A percentile compares a stretch with the other conserved stretches of the same genome.
These are phyloP conservation scores for Pseudocercospora fijiensis DNA, from an alignment of 2,329 filamentous ascomycete genomes.

Conservation along the genomic window DNA sequence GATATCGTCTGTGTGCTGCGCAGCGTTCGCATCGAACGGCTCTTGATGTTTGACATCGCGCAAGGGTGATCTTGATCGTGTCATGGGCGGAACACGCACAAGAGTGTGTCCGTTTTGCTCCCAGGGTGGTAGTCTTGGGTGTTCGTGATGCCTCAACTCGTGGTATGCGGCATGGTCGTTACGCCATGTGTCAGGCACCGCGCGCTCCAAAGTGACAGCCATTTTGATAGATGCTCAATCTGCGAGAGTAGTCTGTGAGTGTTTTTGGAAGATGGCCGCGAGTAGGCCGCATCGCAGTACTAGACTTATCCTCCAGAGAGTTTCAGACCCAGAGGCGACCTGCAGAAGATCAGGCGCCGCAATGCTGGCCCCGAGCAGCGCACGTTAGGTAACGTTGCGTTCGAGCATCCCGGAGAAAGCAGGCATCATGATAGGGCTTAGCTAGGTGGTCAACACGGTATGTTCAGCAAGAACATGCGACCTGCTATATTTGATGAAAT, in stretches of 20 bases:
- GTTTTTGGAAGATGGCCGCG: neutral
- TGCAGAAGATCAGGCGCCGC: neutral
- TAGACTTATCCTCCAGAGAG: neutral
- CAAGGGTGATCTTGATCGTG: neutral
- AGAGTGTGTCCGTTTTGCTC: conserved; percentile 15
- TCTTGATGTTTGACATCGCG: neutral
- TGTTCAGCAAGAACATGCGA: neutral
- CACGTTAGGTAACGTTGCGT: neutral
- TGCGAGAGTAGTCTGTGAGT: neutral
- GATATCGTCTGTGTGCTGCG: neutral
- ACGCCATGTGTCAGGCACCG: neutral
- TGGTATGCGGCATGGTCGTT: neutral
- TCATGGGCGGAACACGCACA: conserved; percentile 22
- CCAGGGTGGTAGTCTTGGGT: conserved; percentile 20
- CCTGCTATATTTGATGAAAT: neutral
- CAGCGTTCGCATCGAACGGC: neutral
- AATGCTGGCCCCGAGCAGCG: neutral
- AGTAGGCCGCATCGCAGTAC: neutral
- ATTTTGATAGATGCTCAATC: neutral
- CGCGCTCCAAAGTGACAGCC: neutral
- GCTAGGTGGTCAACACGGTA: neutral
- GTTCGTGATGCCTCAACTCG: neutral
- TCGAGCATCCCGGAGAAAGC: neutral
- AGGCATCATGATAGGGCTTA: neutral
- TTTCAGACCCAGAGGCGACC: neutral